These are phyloP conservation scores for Camelina sativa DNA, from an alignment of 345 rosid genomes.

Conservation along the genomic window DNA sequence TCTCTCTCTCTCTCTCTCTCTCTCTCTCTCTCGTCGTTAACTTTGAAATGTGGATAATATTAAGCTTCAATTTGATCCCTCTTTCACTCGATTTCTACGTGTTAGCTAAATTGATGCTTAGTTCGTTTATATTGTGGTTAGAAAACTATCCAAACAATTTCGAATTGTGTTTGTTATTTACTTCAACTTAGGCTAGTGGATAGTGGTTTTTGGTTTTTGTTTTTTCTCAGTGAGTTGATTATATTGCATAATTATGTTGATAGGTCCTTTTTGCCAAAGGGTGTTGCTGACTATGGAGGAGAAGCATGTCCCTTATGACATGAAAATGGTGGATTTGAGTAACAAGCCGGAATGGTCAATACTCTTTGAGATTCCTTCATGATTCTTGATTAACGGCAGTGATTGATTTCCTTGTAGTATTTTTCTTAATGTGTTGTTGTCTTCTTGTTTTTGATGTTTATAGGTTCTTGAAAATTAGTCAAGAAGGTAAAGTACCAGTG, in stretches of 20 bases:
- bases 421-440: background rate
- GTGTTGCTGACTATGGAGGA: conserved; percentile 89
- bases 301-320: conserved; percentile 81
- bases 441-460: background rate
- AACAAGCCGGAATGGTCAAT: conserved; percentile 92
- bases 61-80: conserved; percentile 11
- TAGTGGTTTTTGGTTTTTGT: no score
- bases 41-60: conserved; percentile 28
- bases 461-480: conserved; percentile 83
- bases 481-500: conserved; percentile 95
- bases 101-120: conserved; percentile 4
- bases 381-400: background rate
- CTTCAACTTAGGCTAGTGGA: background rate
- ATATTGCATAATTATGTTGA: conserved; percentile 12
- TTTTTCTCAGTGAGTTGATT: background rate
- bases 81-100: conserved; percentile 1
- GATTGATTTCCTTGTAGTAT: background rate
- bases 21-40: conserved; percentile 29
- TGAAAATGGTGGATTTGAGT: conserved; percentile 80
- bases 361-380: conserved; percentile 18
- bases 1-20: conserved; percentile 42
- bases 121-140: background rate
- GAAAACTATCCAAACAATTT: background rate
- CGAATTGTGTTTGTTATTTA: conserved; percentile 11
- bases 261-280: conserved; percentile 94